These are phyloP conservation scores for Leptomonas seymouri DNA, from an alignment of 208 protist genomes.

Conservation along the genomic window DNA sequence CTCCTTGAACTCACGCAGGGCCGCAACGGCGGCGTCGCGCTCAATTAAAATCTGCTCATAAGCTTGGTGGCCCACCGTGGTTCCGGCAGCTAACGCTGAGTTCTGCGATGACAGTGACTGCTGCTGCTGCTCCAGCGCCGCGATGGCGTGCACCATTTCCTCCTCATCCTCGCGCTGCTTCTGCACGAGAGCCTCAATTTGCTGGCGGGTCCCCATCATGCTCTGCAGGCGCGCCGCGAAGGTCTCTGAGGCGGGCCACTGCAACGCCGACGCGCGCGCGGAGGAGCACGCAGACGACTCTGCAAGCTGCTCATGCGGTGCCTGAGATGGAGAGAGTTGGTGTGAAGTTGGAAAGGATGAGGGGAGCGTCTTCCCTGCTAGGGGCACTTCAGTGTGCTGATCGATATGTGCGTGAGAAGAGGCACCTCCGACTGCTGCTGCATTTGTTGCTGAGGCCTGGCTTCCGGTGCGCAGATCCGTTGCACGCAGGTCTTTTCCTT, in stretches of 20 bases:
- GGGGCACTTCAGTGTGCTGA: neutral
- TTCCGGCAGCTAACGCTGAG: neutral
- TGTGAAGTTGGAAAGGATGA: slow-evolving; percentile 5
- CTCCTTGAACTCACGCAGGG: slow-evolving; percentile 48
- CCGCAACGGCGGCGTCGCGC: slow-evolving; percentile 44
- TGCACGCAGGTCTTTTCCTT: neutral
- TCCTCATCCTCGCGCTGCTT: slow-evolving; percentile 35
- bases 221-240: slow-evolving; percentile 25
- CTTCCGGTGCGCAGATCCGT: slow-evolving; percentile 7
- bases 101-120: slow-evolving; percentile 1
- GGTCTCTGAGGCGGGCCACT: slow-evolving; percentile 19
- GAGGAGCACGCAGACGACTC: slow-evolving; percentile 14
- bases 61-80: neutral
- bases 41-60: slow-evolving; percentile 42
- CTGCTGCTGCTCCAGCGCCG: slow-evolving; percentile 8
- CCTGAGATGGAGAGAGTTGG: neutral
- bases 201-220: slow-evolving; percentile 35
- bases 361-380: slow-evolving; percentile 4
- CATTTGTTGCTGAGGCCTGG: neutral
- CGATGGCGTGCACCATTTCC: slow-evolving; percentile 22
- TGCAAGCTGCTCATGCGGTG: neutral
- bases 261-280: slow-evolving; percentile 14
- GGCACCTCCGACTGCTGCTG: neutral
- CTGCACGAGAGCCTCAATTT: slow-evolving; percentile 30
- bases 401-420: neutral